Evolutionary conservation across 2,329 filamentous ascomycete species (phyloP), one percentile per base, ranked within the genome.

Genomic region (Hypoxylon sp.): DNA sequence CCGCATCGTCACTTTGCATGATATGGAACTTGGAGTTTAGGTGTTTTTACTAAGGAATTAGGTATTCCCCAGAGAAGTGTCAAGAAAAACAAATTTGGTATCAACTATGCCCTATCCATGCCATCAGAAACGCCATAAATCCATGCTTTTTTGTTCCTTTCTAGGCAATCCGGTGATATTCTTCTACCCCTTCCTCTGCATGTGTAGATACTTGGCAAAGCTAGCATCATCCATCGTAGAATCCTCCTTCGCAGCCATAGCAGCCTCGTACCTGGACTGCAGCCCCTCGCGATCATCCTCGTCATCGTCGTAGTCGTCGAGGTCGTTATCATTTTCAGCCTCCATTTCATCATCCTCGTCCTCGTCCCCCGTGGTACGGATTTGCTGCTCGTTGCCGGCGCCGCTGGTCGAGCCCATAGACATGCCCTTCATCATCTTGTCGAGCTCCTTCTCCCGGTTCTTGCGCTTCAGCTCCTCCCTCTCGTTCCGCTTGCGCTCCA

Each of bases 381-480:
- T 76, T 76, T 17, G 80, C n/a, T n/a, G n/a, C n/a, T n/a, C n/a
- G 79, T 62, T 57, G 47, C 79, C 70, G 20, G 73, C 72, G 7
- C 65, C 67, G 32, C 65, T 61, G 48, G 66, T 75, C 3, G 65
- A 64, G 1, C 68, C 68, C 67, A 85, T 82, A 2, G 81, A 81
- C 92, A 99, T 97, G 70, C 95, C 94, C 75, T 91, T 90, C 93
- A 99, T 97, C 82, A 99, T 88, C 81, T 92, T 93, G 64, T 91
- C 92, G 26, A 99, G 80, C 76, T 99, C 94, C 73, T 90, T 87
- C 72, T 97, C 89, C 47, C 93, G 85, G 26, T 87, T 80, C 61
- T 85, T 85, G 64, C 87, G 84, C 81, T 94, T 94, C 70, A 88
- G 85, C 64, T 90, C 86, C 64, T 96, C 92, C 22, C 93, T 86